Base-by-base conservation (phyloP, 108 stramenopile genomes). In the Seminavis robusta region DNA sequence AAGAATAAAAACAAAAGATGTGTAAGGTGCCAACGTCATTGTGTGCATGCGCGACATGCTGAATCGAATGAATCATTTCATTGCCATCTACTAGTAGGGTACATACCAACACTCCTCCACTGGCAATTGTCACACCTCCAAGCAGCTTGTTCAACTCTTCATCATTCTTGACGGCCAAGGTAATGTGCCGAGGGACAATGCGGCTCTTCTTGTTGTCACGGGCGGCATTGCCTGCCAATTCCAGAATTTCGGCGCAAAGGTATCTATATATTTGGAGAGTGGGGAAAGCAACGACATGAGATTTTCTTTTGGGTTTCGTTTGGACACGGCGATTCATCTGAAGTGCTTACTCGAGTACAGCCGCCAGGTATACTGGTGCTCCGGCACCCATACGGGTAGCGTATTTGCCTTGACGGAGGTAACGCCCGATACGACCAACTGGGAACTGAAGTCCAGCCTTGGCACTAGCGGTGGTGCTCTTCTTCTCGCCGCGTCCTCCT, bases 371-470 rank as follows among this genome's bases (percentile, higher is more conserved):
- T 26, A 98, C 95, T n/a, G 94, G 85, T 19, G 97, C 95, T n/a
- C 94, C 94, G 31, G 89, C 92, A 57, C 97, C 97, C 73, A 96
- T 90, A 25, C 95, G 88, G 20, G 77, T 68, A 47, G 94, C 93
- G 77, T 95, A 95, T 55, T 92, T 87, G 46, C 95, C 97, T 71
- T 94, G 87, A 71, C 92, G 94, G 37, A 98, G 74, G 82, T 78
- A 98, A 41, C 97, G 92, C 55, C 81, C 85, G 71, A 97, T 84
- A 80, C 94, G 87, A 61, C 90, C 94, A 24, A 97, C 96, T 45
- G 96, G 96, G 79, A 97, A 97, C 76, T 97, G 97, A n/a, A 97
- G 77, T 37, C 97, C 97, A 20, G 97, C 95, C 81, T 95, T 96
- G 76, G 93, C 63, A 44, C 91, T 92, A 33, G 77, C 39, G 56